phyloP scores from a whole-genome alignment of 257 asterid species.

The Euphrasia confusa region DNA sequence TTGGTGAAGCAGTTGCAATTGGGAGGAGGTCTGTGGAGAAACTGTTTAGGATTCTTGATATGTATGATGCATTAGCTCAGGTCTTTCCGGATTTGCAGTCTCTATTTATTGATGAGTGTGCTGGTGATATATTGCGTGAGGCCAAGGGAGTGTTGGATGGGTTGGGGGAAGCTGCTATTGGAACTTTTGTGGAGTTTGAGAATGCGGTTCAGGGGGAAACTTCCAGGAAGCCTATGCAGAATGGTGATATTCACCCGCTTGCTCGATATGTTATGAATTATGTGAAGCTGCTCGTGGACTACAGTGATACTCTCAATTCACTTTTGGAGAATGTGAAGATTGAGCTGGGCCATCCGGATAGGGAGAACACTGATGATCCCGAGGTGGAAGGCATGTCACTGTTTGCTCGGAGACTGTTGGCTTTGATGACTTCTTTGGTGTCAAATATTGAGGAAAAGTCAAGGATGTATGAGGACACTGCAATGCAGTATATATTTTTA shows the following conservation, averaged over 20 bases:
- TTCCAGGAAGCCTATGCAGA: slow-evolving; percentile 66
- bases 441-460: slow-evolving; percentile 84
- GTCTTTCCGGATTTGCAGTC: slow-evolving; percentile 56
- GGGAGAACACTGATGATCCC: slow-evolving; percentile 30
- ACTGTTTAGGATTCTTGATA: slow-evolving; percentile 78
- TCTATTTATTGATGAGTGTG: slow-evolving; percentile 66
- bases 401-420: slow-evolving; percentile 51
- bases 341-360: slow-evolving; percentile 26
- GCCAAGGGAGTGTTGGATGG: slow-evolving; percentile 75
- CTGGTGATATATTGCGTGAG: slow-evolving; percentile 78
- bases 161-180: slow-evolving; percentile 83
- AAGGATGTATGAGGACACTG: slow-evolving; percentile 74
- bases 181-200: slow-evolving; percentile 87
- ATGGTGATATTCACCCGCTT: slow-evolving; percentile 89
- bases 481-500: slow-evolving; percentile 72
- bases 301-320: slow-evolving; percentile 60
- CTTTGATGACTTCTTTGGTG: slow-evolving; percentile 70
- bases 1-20: slow-evolving; percentile 92
- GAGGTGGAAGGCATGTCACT: slow-evolving; percentile 53
- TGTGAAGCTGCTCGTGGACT: slow-evolving; percentile 79
- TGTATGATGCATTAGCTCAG: slow-evolving; percentile 78
- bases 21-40: slow-evolving; percentile 84
- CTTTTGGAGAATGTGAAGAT: slow-evolving; percentile 50
- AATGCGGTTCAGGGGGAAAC: slow-evolving; percentile 86
- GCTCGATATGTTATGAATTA: slow-evolving; percentile 95